phyloP scores from a whole-genome alignment of 345 rosid species.

The Rhizophora mangle region DNA sequence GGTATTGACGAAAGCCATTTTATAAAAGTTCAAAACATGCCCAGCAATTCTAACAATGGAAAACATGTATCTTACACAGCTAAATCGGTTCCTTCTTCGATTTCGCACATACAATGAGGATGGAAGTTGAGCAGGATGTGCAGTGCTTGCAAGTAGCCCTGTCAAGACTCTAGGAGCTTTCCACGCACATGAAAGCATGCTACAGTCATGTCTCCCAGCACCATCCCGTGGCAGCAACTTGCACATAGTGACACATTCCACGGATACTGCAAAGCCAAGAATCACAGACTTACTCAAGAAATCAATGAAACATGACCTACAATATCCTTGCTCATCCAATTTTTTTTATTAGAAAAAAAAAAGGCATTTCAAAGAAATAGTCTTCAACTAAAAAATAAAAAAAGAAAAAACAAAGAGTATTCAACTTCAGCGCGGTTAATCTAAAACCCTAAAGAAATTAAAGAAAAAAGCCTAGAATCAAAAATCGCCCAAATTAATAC shows the following conservation, averaged over 20 bases:
- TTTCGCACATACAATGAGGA: slow-evolving; percentile 32
- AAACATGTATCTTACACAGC: slow-evolving; percentile 41
- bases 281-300: slow-evolving; percentile 1
- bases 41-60: neutral
- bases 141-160: slow-evolving; percentile 83
- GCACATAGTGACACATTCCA: slow-evolving; percentile 79
- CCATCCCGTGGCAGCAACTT: slow-evolving; percentile 74
- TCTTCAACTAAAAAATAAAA: no score
- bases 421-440: no score
- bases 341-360: neutral
- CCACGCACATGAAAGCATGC: slow-evolving; percentile 78
- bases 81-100: slow-evolving; percentile 45
- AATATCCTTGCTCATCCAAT: neutral
- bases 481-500: no score
- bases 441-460: no score
- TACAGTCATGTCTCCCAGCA: slow-evolving; percentile 65
- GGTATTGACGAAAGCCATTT: no score
- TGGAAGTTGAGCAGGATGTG: slow-evolving; percentile 53
- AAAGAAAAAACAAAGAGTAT: no score
- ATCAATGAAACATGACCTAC: slow-evolving; percentile 1
- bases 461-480: no score
- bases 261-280: slow-evolving; percentile 50
- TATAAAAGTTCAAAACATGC: no score
- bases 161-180: slow-evolving; percentile 87
- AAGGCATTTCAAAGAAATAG: no score